Percentiles rank a stretch among this genome's conserved stretches.
These are phyloP conservation scores for Moricandia moricandioides DNA, from an alignment of 345 rosid genomes.

Conservation along the genomic window DNA sequence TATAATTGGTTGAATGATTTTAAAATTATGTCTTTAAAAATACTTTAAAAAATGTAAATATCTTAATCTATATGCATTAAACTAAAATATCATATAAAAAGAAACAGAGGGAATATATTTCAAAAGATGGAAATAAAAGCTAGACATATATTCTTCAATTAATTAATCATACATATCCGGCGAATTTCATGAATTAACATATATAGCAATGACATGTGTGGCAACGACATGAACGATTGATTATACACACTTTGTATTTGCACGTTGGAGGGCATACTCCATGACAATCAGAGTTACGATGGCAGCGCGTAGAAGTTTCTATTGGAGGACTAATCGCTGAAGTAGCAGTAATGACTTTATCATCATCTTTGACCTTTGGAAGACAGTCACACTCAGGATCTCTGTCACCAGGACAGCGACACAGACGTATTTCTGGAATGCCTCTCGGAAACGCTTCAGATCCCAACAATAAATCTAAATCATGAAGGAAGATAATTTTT, in stretches of 20 bases:
- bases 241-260: slow-evolving; percentile 12
- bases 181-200: slow-evolving; percentile 5
- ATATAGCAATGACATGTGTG: not conserved
- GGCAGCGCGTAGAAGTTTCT: not conserved
- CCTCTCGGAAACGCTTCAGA: not conserved
- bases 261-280: slow-evolving; percentile 6
- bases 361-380: not conserved
- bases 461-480: slow-evolving; percentile 4
- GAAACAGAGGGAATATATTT: no score
- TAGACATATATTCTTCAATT: not conserved
- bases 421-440: not conserved
- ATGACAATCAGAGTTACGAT: not conserved
- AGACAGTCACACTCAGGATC: not conserved
- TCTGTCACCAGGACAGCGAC: not conserved
- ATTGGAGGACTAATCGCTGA: not conserved
- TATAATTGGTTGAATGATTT: no score
- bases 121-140: not conserved
- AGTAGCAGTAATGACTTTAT: not conserved
- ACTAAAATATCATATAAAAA: no score
- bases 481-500: not conserved
- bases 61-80: no score
- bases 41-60: no score
- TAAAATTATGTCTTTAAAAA: no score
- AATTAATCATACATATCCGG: not conserved
- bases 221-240: not conserved